Conservation (phyloP, 2,329 filamentous ascomycete genomes). For the Colletotrichum acutatum region DNA sequence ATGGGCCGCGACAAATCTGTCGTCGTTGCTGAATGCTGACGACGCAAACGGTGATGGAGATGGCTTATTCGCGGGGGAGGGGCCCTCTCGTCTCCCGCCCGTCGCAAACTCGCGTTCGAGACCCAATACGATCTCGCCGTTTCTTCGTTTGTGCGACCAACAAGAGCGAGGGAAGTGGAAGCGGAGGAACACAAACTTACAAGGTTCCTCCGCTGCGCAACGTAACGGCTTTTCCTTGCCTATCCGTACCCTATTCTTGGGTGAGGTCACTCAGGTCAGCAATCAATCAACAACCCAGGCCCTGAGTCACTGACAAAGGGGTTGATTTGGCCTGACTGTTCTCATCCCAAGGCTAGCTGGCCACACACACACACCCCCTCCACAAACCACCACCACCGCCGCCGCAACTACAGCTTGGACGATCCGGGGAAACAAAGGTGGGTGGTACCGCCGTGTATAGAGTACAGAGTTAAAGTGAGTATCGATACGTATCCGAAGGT, state of each 20-base stretch:
- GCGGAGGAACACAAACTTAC: neutral
- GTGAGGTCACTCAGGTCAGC: conserved; percentile 6
- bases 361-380: neutral
- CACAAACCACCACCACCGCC: neutral
- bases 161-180: neutral
- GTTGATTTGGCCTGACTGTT: conserved; percentile 6
- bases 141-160: conserved; percentile 15
- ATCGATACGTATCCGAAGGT: neutral
- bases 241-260: neutral
- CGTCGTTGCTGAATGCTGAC: conserved; percentile 15
- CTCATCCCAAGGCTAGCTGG: conserved; percentile 21
- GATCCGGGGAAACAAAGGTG: conserved; percentile 29
- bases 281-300: neutral
- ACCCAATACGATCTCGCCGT: conserved; percentile 27
- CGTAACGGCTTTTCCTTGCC: conserved; percentile 16
- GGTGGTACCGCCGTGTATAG: neutral
- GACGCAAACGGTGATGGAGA: conserved; percentile 20
- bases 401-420: conserved; percentile 3
- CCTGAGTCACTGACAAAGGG: conserved; percentile 16
- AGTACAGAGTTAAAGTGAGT: neutral
- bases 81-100: neutral
- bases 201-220: neutral
- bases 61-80: neutral
- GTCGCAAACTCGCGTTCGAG: conserved; percentile 25
- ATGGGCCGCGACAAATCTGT: neutral